A percentile compares a stretch with the other conserved stretches of the same genome.
Evolutionary conservation across 257 asterid genomes (phyloP).

Genomic region (Prunella vulgaris): DNA sequence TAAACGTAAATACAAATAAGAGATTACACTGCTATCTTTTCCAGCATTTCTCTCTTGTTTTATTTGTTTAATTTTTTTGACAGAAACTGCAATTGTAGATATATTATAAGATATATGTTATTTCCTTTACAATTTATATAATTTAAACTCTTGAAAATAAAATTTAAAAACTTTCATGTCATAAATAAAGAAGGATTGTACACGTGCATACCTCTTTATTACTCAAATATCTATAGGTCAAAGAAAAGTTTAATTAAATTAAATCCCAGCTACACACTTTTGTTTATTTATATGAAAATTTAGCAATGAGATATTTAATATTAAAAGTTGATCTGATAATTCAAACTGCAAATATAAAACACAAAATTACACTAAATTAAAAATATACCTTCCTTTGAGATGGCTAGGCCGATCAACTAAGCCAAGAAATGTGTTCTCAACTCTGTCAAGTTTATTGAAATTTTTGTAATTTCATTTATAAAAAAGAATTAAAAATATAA

Average conservation of each 20-base stretch:
- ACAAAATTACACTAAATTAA: not conserved
- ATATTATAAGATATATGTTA: not conserved
- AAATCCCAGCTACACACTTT: no score
- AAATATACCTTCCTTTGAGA: not conserved
- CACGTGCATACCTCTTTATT: constrained; percentile 39
- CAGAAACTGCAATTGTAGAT: constrained; percentile 33
- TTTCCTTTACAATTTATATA: not conserved
- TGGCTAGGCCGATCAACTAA: not conserved
- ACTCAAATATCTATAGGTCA: constrained; percentile 33
- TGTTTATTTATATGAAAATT: no score
- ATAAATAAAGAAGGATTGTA: not conserved
- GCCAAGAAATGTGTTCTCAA: not conserved
- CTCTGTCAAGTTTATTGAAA: not conserved
- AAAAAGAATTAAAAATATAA: no score
- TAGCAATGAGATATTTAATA: no score
- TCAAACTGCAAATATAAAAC: not conserved
- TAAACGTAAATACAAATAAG: not conserved
- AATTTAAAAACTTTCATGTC: no score
- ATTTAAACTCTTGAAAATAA: not conserved
- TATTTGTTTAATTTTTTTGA: constrained; percentile 43
- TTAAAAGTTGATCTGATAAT: no score
- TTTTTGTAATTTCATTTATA: no score
- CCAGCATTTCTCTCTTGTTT: constrained; percentile 55
- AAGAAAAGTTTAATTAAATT: not conserved
- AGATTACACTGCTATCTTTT: constrained; percentile 47